These are phyloP conservation scores for Penicillium robsamsonii DNA, from an alignment of 495 filamentous ascomycete species.

Conservation along the genomic window DNA sequence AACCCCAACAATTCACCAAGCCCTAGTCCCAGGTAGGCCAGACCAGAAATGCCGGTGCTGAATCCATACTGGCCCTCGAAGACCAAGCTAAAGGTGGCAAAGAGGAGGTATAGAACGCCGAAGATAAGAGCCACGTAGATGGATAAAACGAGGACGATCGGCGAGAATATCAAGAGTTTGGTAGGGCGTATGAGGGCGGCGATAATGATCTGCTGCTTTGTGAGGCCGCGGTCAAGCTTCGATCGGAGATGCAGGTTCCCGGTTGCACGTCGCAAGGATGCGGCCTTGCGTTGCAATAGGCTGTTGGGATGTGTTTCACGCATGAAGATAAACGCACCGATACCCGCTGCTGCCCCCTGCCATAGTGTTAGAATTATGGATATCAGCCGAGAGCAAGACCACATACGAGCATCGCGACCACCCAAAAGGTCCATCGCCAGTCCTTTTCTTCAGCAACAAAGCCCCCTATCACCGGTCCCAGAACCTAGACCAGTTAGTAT, in stretches of 20 bases:
- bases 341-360: no score
- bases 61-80: conserved; percentile 51
- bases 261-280: background rate
- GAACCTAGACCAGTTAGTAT: background rate
- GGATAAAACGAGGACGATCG: conserved; percentile 57
- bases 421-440: conserved; percentile 3
- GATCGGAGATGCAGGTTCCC: background rate
- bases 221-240: background rate
- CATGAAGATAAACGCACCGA: background rate
- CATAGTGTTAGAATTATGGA: background rate
- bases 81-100: conserved; percentile 55
- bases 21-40: conserved; percentile 16
- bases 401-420: background rate
- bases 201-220: conserved; percentile 7
- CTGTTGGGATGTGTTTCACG: conserved; percentile 9
- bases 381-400: background rate
- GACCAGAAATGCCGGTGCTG: conserved; percentile 13
- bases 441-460: background rate
- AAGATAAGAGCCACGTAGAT: conserved; percentile 62
- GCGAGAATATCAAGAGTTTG: conserved; percentile 46
- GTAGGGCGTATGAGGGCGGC: conserved; percentile 7
- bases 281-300: conserved; percentile 3
- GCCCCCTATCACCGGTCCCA: background rate
- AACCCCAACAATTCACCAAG: conserved; percentile 2
- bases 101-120: conserved; percentile 58